These are phyloP conservation scores for Stachybotrys chartarum DNA, from an alignment of 2,329 filamentous ascomycete genomes.

Conservation along the genomic window DNA sequence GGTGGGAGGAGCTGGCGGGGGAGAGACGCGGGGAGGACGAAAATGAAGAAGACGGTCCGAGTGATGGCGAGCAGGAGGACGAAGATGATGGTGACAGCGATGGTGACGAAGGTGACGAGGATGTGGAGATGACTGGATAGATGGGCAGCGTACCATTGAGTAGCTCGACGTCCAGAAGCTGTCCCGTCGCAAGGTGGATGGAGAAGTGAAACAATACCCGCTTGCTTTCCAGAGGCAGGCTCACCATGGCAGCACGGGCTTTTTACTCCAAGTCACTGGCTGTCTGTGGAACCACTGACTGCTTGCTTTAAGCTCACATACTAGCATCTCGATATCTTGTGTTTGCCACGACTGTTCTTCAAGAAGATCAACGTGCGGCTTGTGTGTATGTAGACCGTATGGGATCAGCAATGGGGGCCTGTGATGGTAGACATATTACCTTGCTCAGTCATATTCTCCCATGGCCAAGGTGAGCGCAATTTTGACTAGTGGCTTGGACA, in stretches of 20 bases:
- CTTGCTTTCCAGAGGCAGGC: not conserved
- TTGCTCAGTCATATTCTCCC: too few species aligned
- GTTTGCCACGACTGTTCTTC: too few species aligned
- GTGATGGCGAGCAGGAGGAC: slow-evolving; percentile 13
- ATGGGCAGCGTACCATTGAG: not conserved
- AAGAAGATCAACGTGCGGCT: too few species aligned
- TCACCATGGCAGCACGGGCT: not conserved
- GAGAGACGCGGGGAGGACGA: slow-evolving; percentile 13
- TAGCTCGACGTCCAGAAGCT: not conserved
- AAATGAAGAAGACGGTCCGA: slow-evolving; percentile 15
- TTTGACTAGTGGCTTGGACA: too few species aligned
- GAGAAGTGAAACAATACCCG: not conserved
- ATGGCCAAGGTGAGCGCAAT: too few species aligned
- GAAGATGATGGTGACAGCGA: slow-evolving; percentile 13
- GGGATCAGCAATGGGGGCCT: too few species aligned
- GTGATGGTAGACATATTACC: too few species aligned
- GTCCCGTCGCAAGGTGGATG: not conserved
- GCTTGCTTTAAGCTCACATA: too few species aligned
- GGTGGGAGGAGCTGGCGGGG: slow-evolving; percentile 23
- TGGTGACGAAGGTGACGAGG: slow-evolving; percentile 9
- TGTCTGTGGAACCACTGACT: too few species aligned
- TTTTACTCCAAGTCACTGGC: too few species aligned
- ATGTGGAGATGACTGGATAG: slow-evolving; percentile 14
- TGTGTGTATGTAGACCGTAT: too few species aligned
- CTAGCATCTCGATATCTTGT: too few species aligned